Evolutionary conservation across 2,329 filamentous ascomycete species (phyloP), one percentile per base, ranked within the genome.

Genomic region (Trichoderma sp.): DNA sequence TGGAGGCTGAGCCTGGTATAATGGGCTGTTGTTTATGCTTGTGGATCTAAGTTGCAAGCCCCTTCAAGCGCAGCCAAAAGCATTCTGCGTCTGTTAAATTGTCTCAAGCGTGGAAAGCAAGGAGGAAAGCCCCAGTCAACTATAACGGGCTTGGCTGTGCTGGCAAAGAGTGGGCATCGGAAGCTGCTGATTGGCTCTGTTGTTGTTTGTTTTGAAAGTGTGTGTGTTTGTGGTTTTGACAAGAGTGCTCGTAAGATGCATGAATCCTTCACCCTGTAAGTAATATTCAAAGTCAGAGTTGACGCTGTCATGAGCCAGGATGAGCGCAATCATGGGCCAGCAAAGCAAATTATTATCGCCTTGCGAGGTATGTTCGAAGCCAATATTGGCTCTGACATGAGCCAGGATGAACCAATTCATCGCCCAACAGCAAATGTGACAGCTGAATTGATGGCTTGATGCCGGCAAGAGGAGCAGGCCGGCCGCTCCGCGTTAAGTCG

Each of bases 1-100:
- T 49, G 30, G 54, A 66, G 39, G 54, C 63, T 59, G 52, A 59
- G 54, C 24, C 28, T 21, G 37, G 34, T 59, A 34, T 56, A 58
- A 43, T 43, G 52, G 52, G 51, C 28, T 49, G 63, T 66, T 66
- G 52, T 56, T 65, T 46, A 55, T 64, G 52, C 63, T 49, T 30
- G 43, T 64, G 32, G 51, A 34, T 51, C 39, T 51, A 18, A 30
- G 54, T 26, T 66, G 39, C n/a, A 24, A 64, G 32, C 60, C 49
- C 59, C 49, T 54, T 54, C 28, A 26, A 37, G 54, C 26, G 32
- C 18, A 18, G n/a, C n/a, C 37, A 56, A 66, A 39, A 56, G 49
- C 52, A 66, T 55, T 34, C 26, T 66, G 52, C n/a, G 24, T 37
- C 34, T 56, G 46, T 28, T 32, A 43, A 46, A 46, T n/a, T 56